Evolutionary conservation across 1,284 basidiomycete genomes (phyloP).

Genomic region (Cystobasidiaceae sp.): DNA sequence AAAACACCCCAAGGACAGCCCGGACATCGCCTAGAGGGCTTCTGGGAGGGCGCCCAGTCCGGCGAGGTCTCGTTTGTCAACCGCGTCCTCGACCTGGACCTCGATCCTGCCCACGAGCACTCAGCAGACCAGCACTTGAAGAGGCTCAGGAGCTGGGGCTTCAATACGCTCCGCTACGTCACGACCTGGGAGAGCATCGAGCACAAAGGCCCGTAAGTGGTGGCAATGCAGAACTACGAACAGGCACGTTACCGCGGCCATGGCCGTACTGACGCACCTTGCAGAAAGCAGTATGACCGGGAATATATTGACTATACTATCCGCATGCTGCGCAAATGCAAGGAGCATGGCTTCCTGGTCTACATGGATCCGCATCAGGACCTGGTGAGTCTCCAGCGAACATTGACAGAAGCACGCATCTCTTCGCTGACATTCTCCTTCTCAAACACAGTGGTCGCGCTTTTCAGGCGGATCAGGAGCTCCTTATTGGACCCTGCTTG

Average conservation of each 20-base stretch:
- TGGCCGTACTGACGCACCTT: neutral
- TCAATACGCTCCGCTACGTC: constrained; percentile 86
- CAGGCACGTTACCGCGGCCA: too few relatives aligned
- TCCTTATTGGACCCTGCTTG: constrained; percentile 87
- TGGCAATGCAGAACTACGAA: too few relatives aligned
- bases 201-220: constrained; percentile 79
- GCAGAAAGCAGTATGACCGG: constrained; percentile 79
- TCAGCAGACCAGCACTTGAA: constrained; percentile 83
- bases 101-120: constrained; percentile 58
- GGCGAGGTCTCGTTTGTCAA: constrained; percentile 70
- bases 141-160: constrained; percentile 84
- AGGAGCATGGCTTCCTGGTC: constrained; percentile 84
- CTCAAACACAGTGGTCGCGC: constrained; percentile 74
- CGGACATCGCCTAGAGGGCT: constrained; percentile 64
- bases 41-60: constrained; percentile 78
- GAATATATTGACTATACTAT: constrained; percentile 91
- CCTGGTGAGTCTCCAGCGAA: constrained; percentile 57
- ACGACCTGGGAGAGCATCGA: constrained; percentile 93
- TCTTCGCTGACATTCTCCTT: too few relatives aligned
- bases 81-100: constrained; percentile 64
- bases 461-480: constrained; percentile 95
- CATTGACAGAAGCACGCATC: neutral
- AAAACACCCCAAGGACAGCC: constrained; percentile 74
- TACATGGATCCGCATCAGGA: constrained; percentile 98
- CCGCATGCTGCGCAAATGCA: constrained; percentile 78